Conservation (phyloP, 2,329 filamentous ascomycete species). For the Bertia moriformis region DNA sequence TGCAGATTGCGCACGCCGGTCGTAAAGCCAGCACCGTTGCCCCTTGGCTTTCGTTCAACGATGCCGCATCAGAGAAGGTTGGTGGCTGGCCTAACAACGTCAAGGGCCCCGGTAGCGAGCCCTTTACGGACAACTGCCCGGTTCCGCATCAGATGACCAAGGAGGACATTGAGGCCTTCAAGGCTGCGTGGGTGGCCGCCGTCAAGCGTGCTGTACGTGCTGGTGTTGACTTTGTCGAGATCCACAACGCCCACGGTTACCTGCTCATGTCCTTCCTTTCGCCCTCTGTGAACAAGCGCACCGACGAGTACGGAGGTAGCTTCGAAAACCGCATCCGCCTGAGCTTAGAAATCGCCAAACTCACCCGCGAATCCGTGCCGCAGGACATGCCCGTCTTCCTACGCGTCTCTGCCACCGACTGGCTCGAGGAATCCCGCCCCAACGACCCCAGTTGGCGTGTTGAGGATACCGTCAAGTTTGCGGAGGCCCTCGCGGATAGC, state of each 20-base stretch:
- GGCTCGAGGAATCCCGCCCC: conserved; percentile 31
- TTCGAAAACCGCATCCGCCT: conserved; percentile 54
- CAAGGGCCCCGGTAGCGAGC: conserved; percentile 38
- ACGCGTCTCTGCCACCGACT: conserved; percentile 47
- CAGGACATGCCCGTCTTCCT: conserved; percentile 38
- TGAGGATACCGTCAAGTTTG: conserved; percentile 33
- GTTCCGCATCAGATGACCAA: conserved; percentile 53
- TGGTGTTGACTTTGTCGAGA: conserved; percentile 60
- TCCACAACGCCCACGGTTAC: conserved; percentile 52
- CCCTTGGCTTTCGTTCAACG: conserved; percentile 14
- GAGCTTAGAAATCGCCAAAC: conserved; percentile 34
- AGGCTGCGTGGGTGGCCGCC: conserved; percentile 44
- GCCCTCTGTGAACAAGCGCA: conserved; percentile 41
- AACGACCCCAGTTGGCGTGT: conserved; percentile 45
- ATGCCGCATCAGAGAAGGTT: conserved; percentile 12
- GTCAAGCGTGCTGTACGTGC: conserved; percentile 47
- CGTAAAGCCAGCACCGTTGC: conserved; percentile 19
- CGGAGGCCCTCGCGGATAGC: not conserved
- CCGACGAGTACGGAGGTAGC: conserved; percentile 49
- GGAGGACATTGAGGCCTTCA: conserved; percentile 51
- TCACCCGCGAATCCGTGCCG: conserved; percentile 35
- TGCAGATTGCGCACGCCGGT: conserved; percentile 58
- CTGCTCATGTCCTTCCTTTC: conserved; percentile 52
- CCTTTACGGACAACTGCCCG: conserved; percentile 38
- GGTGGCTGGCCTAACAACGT: conserved; percentile 22